Evolutionary conservation across 257 asterid species (phyloP).

Genomic region (Cordia subcordata): DNA sequence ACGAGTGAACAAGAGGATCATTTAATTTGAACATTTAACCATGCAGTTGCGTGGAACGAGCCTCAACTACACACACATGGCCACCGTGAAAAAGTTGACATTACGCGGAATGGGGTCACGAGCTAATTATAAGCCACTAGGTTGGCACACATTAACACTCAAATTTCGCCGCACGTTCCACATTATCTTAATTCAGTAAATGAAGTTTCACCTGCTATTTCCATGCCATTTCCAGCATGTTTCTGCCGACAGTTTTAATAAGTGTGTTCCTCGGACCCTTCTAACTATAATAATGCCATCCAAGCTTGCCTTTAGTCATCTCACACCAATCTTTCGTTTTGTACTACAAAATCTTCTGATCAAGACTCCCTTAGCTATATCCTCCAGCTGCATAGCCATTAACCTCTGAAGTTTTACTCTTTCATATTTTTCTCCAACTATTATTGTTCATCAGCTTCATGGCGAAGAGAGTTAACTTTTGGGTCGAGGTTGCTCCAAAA

Average conservation of each 20-base stretch:
- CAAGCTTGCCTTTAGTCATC: background rate
- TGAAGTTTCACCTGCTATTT: background rate
- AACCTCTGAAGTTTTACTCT: background rate
- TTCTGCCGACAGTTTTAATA: background rate
- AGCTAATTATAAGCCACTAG: background rate
- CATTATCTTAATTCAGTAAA: background rate
- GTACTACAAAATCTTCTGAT: background rate
- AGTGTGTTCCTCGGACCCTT: too few relatives aligned
- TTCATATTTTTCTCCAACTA: background rate
- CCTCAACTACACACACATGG: too few relatives aligned
- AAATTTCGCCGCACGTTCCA: constrained; percentile 4
- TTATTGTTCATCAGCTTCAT: background rate
- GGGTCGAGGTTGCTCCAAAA: constrained; percentile 28
- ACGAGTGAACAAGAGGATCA: too few relatives aligned
- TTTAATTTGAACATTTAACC: too few relatives aligned
- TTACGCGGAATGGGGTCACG: background rate
- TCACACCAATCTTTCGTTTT: background rate
- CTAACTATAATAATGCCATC: background rate
- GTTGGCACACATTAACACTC: too few relatives aligned
- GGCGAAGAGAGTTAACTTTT: constrained; percentile 2
- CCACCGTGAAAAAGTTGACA: too few relatives aligned
- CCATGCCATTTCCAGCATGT: background rate
- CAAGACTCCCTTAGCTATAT: too few relatives aligned
- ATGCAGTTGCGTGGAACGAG: too few relatives aligned
- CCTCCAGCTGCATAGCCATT: too few relatives aligned